Percentiles rank a stretch among this genome's conserved stretches.
Conservation (phyloP, 176 grass and related monocot species). For the Chloris gayana region DNA sequence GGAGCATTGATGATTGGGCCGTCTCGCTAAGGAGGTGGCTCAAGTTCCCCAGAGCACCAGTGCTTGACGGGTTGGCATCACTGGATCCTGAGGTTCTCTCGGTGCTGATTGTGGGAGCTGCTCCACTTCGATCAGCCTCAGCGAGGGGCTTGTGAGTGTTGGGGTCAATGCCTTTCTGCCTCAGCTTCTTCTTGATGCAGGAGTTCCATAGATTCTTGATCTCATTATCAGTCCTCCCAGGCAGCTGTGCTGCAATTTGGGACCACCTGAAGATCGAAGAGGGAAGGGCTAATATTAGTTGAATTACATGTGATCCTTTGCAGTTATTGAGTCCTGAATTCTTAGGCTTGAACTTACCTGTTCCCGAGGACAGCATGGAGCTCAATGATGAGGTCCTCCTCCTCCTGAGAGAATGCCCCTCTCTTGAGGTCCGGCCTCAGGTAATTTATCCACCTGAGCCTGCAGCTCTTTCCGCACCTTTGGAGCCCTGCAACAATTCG, state of each 20-base stretch:
- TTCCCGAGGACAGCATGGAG: conserved; percentile 76
- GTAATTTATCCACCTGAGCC: conserved; percentile 93
- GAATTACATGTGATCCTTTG: conserved; percentile 29
- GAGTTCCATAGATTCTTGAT: conserved; percentile 88
- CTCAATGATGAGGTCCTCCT: conserved; percentile 80
- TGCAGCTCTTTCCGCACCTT: conserved; percentile 88
- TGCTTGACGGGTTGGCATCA: conserved; percentile 48
- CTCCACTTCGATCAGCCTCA: conserved; percentile 41
- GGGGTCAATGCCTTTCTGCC: conserved; percentile 75
- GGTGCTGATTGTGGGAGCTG: conserved; percentile 44
- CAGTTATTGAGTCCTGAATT: conserved; percentile 29
- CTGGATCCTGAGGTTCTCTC: conserved; percentile 68
- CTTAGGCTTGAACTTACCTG: conserved; percentile 49
- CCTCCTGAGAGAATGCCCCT: conserved; percentile 70
- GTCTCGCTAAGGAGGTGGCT: conserved; percentile 59
- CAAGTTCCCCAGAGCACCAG: conserved; percentile 50
- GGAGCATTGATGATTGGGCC: conserved; percentile 56
- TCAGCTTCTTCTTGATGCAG: conserved; percentile 75
- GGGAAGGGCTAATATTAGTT: conserved; percentile 29
- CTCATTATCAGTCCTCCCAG: conserved; percentile 78
- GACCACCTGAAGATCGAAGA: conserved; percentile 61
- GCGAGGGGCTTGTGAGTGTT: conserved; percentile 75
- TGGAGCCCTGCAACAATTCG: conserved; percentile 65
- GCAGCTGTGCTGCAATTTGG: conserved; percentile 76
- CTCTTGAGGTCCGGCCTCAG: conserved; percentile 85